Percentiles rank a stretch among this genome's conserved stretches.
Evolutionary conservation across 176 grass and related monocot species (phyloP).

Genomic region (Guadua angustifolia): DNA sequence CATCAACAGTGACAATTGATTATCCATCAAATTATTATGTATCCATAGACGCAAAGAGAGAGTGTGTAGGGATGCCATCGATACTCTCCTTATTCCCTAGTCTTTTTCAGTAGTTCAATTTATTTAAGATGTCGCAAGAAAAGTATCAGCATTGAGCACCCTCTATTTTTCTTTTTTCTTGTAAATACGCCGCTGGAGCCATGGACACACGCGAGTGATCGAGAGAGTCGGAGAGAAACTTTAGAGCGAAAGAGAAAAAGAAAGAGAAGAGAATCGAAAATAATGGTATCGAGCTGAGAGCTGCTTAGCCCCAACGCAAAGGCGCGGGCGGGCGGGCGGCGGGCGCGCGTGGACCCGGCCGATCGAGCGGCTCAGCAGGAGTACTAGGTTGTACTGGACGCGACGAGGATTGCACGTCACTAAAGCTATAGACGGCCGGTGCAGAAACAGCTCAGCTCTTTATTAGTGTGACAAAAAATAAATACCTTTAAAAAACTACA

Average conservation of each 20-base stretch:
- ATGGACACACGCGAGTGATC: not conserved
- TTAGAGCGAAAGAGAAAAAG: not conserved
- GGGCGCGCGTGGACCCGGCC: not conserved
- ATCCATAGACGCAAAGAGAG: too few relatives aligned
- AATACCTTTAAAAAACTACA: too few relatives aligned
- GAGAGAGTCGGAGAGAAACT: not conserved
- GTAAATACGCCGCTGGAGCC: too few relatives aligned
- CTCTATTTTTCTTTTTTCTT: too few relatives aligned
- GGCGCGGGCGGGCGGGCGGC: not conserved
- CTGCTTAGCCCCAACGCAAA: constrained; percentile 37
- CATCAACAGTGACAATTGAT: not conserved
- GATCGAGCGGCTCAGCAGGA: not conserved
- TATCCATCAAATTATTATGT: too few relatives aligned
- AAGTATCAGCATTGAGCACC: too few relatives aligned
- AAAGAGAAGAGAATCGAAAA: not conserved
- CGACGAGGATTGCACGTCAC: constrained; percentile 25
- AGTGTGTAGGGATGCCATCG: too few relatives aligned
- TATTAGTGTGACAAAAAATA: too few relatives aligned
- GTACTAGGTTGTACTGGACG: not conserved
- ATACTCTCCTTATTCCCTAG: too few relatives aligned
- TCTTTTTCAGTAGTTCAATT: too few relatives aligned
- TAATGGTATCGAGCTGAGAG: not conserved
- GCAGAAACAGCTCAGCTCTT: not conserved
- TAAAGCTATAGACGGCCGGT: not conserved
- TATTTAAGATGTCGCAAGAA: too few relatives aligned